phyloP scores from a whole-genome alignment of 768 basidiomycete species.

The Tephrocybe sp. region DNA sequence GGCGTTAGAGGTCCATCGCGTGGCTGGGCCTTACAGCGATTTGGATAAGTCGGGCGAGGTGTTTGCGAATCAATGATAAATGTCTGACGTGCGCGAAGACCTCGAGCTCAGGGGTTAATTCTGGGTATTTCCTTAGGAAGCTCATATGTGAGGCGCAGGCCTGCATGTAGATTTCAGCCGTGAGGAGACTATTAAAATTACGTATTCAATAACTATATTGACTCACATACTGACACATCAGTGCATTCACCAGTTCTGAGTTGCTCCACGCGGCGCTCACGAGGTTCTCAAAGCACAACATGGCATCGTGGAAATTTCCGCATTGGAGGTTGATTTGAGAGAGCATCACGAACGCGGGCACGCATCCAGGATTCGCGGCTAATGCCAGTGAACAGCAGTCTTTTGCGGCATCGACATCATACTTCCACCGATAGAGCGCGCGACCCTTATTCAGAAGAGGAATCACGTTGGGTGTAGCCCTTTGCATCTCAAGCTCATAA shows the following conservation, averaged over 20 bases:
- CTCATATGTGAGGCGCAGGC: slow-evolving; percentile 81
- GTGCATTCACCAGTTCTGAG: slow-evolving; percentile 74
- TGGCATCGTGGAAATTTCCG: slow-evolving; percentile 80
- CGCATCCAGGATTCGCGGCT: slow-evolving; percentile 84
- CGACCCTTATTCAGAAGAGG: slow-evolving; percentile 98
- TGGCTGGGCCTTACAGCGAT: too few species aligned
- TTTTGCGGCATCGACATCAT: slow-evolving; percentile 82
- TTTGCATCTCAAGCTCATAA: slow-evolving; percentile 80
- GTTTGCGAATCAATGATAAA: background rate
- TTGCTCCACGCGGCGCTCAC: slow-evolving; percentile 86
- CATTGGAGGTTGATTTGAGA: slow-evolving; percentile 92
- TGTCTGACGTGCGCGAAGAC: slow-evolving; percentile 33
- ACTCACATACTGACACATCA: slow-evolving; percentile 79
- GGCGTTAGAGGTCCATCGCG: too few species aligned
- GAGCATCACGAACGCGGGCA: slow-evolving; percentile 92
- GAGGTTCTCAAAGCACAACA: slow-evolving; percentile 82
- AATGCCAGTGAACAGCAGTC: slow-evolving; percentile 87
- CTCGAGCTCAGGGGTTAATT: slow-evolving; percentile 67
- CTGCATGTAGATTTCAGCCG: slow-evolving; percentile 32
- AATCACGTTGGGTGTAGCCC: slow-evolving; percentile 78
- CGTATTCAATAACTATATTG: background rate
- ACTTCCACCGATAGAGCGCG: slow-evolving; percentile 92
- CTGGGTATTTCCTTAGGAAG: slow-evolving; percentile 81
- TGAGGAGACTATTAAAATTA: slow-evolving; percentile 2
- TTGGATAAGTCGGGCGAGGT: background rate